Evolutionary conservation across 2,329 filamentous ascomycete species (phyloP).

Genomic region (Diaporthe eres): DNA sequence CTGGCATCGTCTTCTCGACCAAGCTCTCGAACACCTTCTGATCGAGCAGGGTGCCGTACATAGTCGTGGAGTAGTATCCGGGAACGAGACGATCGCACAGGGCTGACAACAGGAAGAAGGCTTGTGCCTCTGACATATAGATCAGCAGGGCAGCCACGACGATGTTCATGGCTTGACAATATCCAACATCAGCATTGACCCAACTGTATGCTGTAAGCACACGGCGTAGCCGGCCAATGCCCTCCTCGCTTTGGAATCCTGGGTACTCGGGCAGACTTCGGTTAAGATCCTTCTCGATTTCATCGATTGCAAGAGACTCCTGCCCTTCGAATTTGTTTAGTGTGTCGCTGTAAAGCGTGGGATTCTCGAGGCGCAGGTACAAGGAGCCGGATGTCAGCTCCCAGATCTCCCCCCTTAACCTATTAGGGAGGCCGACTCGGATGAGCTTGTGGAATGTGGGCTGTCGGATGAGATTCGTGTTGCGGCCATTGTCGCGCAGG

Average conservation of each 20-base stretch:
- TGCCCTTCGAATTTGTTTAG: constrained; percentile 85
- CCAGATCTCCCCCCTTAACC: constrained; percentile 94
- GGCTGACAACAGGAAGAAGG: constrained; percentile 92
- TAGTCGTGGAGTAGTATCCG: constrained; percentile 98
- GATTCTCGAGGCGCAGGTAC: constrained; percentile 88
- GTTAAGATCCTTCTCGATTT: constrained; percentile 99
- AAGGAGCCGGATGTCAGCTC: constrained; percentile 93
- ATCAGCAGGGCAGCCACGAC: constrained; percentile 98
- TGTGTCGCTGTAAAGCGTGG: constrained; percentile 86
- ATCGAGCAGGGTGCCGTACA: constrained; percentile 97
- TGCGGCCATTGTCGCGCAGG: constrained; percentile 93
- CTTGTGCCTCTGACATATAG: constrained; percentile 97
- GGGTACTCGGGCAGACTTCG: constrained; percentile 97
- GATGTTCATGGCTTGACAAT: constrained; percentile 99
- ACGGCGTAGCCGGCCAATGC: constrained; percentile 88
- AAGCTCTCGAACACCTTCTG: constrained; percentile 98
- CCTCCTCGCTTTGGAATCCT: constrained; percentile 96
- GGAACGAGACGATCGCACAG: constrained; percentile 94
- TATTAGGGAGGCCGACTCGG: constrained; percentile 92
- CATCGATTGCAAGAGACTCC: constrained; percentile 95
- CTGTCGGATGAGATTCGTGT: constrained; percentile 91
- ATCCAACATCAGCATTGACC: constrained; percentile 95
- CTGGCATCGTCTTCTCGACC: constrained; percentile 99
- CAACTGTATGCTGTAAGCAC: constrained; percentile 98
- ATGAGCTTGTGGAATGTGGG: constrained; percentile 99